These are phyloP conservation scores for Dioscorea zingiberensis DNA, from an alignment of 106 monocot species.

Conservation along the genomic window DNA sequence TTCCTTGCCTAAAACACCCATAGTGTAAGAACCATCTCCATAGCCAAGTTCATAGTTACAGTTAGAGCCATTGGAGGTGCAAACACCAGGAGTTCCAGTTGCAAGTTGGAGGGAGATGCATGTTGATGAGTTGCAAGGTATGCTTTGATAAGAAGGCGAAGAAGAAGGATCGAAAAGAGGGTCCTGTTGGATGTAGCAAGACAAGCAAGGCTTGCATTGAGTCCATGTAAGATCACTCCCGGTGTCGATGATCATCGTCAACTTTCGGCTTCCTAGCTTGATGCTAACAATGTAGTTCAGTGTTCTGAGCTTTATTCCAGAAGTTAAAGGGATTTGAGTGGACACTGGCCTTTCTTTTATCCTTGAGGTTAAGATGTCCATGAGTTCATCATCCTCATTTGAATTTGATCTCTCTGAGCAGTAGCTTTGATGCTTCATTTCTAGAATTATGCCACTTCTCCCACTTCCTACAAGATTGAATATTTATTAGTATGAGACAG, in stretches of 20 bases:
- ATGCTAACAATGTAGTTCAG: conserved; percentile 73
- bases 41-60: conserved; percentile 59
- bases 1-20: conserved; percentile 47
- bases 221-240: conserved; percentile 89
- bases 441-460: conserved; percentile 42
- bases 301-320: conserved; percentile 67
- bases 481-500: too few relatives aligned
- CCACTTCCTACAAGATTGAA: conserved; percentile 25
- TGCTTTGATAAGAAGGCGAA: conserved; percentile 46
- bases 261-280: conserved; percentile 28
- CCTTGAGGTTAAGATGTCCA: conserved; percentile 18
- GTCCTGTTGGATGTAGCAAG: conserved; percentile 58
- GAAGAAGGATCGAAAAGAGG: conserved; percentile 63
- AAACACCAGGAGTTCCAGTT: conserved; percentile 21
- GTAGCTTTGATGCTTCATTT: conserved; percentile 41
- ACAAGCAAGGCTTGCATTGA: conserved; percentile 70
- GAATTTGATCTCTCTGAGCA: too few relatives aligned
- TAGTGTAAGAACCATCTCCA: conserved; percentile 62
- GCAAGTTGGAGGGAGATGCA: conserved; percentile 28
- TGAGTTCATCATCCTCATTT: conserved; percentile 11
- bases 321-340: conserved; percentile 43
- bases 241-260: conserved; percentile 69
- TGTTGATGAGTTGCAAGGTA: conserved; percentile 50
- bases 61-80: conserved; percentile 7
- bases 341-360: background rate